These are phyloP conservation scores for Calonectria hongkongensis DNA, from an alignment of 2,329 filamentous ascomycete genomes.

Conservation along the genomic window DNA sequence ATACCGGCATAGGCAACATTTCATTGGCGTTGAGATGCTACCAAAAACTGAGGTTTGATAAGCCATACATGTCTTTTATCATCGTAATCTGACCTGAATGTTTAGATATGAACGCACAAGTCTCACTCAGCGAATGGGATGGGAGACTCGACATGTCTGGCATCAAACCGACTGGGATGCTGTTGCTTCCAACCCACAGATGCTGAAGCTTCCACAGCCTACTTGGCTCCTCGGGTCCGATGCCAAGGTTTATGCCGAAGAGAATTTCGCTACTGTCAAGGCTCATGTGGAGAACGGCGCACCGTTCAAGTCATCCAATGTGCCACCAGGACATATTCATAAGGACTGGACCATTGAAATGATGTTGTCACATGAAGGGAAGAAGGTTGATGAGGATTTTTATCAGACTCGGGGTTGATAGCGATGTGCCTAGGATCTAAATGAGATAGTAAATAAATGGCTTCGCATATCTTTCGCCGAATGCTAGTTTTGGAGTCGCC, in stretches of 20 bases:
- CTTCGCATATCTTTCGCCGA: too few species aligned
- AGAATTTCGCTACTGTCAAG: slow-evolving; percentile 20
- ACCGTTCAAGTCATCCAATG: slow-evolving; percentile 18
- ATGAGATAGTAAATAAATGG: too few species aligned
- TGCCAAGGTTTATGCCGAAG: slow-evolving; percentile 13
- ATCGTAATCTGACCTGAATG: too few species aligned
- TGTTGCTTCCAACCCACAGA: slow-evolving; percentile 23
- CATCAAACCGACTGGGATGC: slow-evolving; percentile 29
- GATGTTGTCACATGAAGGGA: slow-evolving; percentile 24
- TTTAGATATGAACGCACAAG: slow-evolving; percentile 20
- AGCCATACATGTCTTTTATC: too few species aligned
- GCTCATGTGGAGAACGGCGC: slow-evolving; percentile 1
- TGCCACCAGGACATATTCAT: slow-evolving; percentile 1
- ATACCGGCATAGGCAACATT: slow-evolving; percentile 17
- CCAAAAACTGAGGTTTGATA: slow-evolving; percentile 26
- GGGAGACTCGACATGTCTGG: slow-evolving; percentile 28
- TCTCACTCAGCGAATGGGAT: slow-evolving; percentile 24
- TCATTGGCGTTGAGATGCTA: slow-evolving; percentile 13
- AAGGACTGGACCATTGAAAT: slow-evolving; percentile 27
- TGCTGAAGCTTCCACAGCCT: slow-evolving; percentile 19
- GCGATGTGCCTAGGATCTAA: too few species aligned
- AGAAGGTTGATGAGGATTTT: slow-evolving; percentile 5
- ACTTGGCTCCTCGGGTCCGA: slow-evolving; percentile 20
- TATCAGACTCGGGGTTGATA: slow-evolving; percentile 15
- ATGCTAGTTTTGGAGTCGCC: too few species aligned